Base-by-base conservation (phyloP, 495 filamentous ascomycete genomes). In the Pseudevernia furfuracea region DNA sequence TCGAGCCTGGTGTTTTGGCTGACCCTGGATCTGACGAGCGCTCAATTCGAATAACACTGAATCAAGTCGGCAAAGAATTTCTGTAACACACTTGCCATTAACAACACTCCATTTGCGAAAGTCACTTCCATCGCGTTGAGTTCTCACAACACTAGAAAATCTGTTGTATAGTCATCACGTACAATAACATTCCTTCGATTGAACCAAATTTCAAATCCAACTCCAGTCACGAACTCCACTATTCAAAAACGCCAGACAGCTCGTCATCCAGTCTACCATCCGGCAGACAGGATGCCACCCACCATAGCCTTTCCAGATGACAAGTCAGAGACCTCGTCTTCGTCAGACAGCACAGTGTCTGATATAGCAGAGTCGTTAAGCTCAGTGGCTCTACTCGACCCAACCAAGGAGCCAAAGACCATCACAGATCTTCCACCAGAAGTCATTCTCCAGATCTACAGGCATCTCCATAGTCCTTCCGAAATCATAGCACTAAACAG, bases 391-490 rank as follows among this genome's bases (percentile, higher is more conserved):
- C 7, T 32, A 53, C 5, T 8, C 25, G 11, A 32, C 8, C 49
- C 49, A 6, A 21, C 15, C 19, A 37, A 48, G 30, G 38, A 19
- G n/a, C 41, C 34, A 34, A 39, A 23, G 15, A 23, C 10, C 28
- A 43, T 65, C n/a, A 48, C 56, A 34, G 34, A 34, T 6, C 41
- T 65, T 36, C 63, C 63, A 8, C 28, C 57, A 1, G 63, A 65
- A 41, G 30, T 65, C 21, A 46, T 60, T 2, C 41, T 65, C 21
- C 58, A 36, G 4, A 65, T 65, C 44, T 65, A 58, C 32, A 19
- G 38, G 23, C 25, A 41, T 41, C 21, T 46, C 21, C 12, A 25
- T 15, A 30, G 36, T 25, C 21, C 58, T 7, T 14, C 57, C 19
- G 48, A 41, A 5, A 37, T 60, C 43, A 59, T 19, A 19, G 49